phyloP scores from a whole-genome alignment of 805 yeast species.

The Wickerhamiella musiphila region DNA sequence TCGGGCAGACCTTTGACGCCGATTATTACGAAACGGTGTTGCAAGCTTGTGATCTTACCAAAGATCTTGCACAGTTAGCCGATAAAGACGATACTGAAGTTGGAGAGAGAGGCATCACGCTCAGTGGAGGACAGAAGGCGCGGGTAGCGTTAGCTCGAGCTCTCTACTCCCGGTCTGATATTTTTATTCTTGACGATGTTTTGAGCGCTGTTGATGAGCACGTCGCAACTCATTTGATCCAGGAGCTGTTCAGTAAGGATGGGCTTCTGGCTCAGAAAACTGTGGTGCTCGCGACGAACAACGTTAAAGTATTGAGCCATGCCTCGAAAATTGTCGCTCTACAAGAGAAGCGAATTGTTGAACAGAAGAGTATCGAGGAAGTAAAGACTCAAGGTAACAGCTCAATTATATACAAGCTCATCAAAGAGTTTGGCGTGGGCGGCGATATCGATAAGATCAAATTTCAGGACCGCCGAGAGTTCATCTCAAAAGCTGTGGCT shows the following conservation, averaged over 20 bases:
- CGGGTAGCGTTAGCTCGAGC: constrained; percentile 84
- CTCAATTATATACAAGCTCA: constrained; percentile 9
- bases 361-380: neutral
- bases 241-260: constrained; percentile 58
- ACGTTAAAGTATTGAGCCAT: constrained; percentile 50
- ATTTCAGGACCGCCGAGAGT: constrained; percentile 52
- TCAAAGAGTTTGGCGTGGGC: neutral
- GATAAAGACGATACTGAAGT: constrained; percentile 79
- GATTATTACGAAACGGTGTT: constrained; percentile 60
- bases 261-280: constrained; percentile 57
- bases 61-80: constrained; percentile 56
- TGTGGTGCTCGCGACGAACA: constrained; percentile 61
- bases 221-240: constrained; percentile 66
- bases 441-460: constrained; percentile 46
- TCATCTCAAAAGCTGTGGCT: no score
- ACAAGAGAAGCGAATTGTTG: constrained; percentile 28
- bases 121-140: constrained; percentile 93
- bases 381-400: constrained; percentile 22
- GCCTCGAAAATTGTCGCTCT: constrained; percentile 50
- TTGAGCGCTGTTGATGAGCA: constrained; percentile 91
- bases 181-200: constrained; percentile 77
- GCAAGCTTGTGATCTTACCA: constrained; percentile 65
- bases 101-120: constrained; percentile 91
- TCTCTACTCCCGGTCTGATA: constrained; percentile 81
- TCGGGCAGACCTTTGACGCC: constrained; percentile 67